A percentile compares a stretch with the other conserved stretches of the same genome.
phyloP scores from a whole-genome alignment of 306 rosid species.

The Prunus persica region DNA sequence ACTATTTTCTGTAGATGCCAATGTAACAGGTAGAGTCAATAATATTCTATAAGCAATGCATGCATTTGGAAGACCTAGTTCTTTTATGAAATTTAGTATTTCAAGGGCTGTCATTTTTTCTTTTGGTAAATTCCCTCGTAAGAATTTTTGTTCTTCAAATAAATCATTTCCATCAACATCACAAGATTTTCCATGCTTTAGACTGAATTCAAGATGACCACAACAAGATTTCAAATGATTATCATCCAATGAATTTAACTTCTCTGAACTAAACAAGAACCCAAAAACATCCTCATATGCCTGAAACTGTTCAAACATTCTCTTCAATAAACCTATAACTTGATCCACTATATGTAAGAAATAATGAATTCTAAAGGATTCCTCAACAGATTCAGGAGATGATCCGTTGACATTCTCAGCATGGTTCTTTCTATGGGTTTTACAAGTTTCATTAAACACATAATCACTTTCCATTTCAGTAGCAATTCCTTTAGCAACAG shows the following conservation, averaged over 20 bases:
- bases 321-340: neutral
- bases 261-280: neutral
- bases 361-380: slow-evolving; percentile 1
- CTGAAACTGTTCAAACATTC: neutral
- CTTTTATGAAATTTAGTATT: neutral
- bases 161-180: neutral
- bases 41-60: slow-evolving; percentile 2
- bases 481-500: neutral
- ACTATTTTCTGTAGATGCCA: neutral
- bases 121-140: neutral
- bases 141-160: neutral
- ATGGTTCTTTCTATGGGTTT: neutral
- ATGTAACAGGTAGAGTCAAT: neutral
- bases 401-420: neutral
- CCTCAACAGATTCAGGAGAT: neutral
- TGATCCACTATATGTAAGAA: neutral
- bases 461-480: neutral
- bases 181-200: neutral
- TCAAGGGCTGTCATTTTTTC: slow-evolving; percentile 2
- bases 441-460: neutral
- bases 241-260: neutral
- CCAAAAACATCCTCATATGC: neutral
- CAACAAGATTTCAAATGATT: neutral
- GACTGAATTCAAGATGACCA: neutral
- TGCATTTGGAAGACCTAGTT: neutral